A percentile compares a stretch with the other conserved stretches of the same genome.
Conservation (phyloP, 2,329 filamentous ascomycete species). For the Metarhizium rileyi region DNA sequence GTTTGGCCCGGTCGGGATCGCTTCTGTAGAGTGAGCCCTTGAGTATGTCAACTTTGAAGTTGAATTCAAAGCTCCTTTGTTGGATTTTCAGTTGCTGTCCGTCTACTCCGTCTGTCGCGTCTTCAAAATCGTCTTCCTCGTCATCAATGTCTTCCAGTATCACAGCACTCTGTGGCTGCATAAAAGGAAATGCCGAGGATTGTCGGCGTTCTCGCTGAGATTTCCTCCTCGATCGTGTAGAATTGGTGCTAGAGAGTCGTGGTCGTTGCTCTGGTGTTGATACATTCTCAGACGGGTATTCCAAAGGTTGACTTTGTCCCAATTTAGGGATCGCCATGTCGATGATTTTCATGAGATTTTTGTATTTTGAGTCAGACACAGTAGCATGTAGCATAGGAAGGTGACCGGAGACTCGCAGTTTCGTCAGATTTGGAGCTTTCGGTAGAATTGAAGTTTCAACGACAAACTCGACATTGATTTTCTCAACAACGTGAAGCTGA, state of each 20-base stretch:
- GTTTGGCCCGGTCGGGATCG: slow-evolving; percentile 64
- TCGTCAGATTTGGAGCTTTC: slow-evolving; percentile 85
- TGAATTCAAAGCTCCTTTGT: slow-evolving; percentile 90
- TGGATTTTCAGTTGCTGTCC: slow-evolving; percentile 61
- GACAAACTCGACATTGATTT: slow-evolving; percentile 94
- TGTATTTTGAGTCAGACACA: slow-evolving; percentile 93
- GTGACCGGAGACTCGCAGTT: slow-evolving; percentile 83
- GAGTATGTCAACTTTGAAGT: slow-evolving; percentile 88
- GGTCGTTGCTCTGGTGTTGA: slow-evolving; percentile 26
- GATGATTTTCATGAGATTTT: slow-evolving; percentile 89
- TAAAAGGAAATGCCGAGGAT: slow-evolving; percentile 66
- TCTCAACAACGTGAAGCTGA: slow-evolving; percentile 82
- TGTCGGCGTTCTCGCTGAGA: slow-evolving; percentile 41
- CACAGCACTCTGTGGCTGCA: slow-evolving; percentile 63
- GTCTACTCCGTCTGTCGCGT: slow-evolving; percentile 48
- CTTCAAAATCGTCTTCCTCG: slow-evolving; percentile 56
- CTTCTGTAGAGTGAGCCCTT: slow-evolving; percentile 87
- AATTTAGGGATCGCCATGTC: slow-evolving; percentile 91
- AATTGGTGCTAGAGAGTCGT: slow-evolving; percentile 35
- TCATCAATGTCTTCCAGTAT: slow-evolving; percentile 70
- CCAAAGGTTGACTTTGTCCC: slow-evolving; percentile 26
- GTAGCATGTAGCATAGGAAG: slow-evolving; percentile 86
- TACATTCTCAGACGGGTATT: slow-evolving; percentile 17
- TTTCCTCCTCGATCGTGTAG: slow-evolving; percentile 35
- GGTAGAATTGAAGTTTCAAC: slow-evolving; percentile 97